phyloP scores from a whole-genome alignment of 192 early-diverging fungal genomes.

The Neocallimastix lanati region DNA sequence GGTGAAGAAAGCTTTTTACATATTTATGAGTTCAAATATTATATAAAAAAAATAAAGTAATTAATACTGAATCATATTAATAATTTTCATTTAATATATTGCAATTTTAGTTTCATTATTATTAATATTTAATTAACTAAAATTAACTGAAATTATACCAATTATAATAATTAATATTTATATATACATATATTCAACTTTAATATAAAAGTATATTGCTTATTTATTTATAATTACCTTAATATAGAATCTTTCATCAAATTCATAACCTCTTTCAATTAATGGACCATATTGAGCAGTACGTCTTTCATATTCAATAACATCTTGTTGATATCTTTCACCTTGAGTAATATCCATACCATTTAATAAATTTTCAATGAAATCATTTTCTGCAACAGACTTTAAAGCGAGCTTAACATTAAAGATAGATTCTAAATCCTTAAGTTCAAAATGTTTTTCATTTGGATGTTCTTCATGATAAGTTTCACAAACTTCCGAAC shows the following conservation, averaged over 20 bases:
- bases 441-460: neutral
- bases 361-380: neutral
- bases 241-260: neutral
- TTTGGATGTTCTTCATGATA: neutral
- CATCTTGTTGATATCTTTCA: neutral
- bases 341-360: neutral
- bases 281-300: neutral
- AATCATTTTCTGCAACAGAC: neutral
- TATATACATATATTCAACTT: too few relatives aligned
- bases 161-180: too few relatives aligned
- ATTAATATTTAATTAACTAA: too few relatives aligned
- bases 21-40: too few relatives aligned
- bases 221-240: neutral
- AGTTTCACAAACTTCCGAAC: neutral
- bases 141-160: too few relatives aligned
- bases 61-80: too few relatives aligned
- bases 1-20: neutral
- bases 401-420: neutral
- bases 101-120: too few relatives aligned
- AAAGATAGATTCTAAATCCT: neutral
- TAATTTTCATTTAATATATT: too few relatives aligned
- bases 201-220: too few relatives aligned
- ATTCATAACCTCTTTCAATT: neutral
- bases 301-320: neutral
- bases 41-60: too few relatives aligned